phyloP scores from a whole-genome alignment of 2,329 filamentous ascomycete species.

The Sporothrix protearum region DNA sequence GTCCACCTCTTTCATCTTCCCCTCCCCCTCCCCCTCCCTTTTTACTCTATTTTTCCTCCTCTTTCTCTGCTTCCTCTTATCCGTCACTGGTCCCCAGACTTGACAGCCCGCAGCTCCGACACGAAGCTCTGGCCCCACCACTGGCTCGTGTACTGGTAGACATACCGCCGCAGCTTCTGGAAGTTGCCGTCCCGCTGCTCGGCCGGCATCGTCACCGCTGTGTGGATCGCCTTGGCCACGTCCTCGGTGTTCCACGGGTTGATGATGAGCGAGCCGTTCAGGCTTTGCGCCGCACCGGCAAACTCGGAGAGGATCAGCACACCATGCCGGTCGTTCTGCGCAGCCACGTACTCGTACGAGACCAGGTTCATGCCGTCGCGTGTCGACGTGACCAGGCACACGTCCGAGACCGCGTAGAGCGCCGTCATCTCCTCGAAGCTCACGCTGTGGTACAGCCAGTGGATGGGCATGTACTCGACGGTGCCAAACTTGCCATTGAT shows the following conservation, averaged over 20 bases:
- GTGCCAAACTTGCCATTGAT: constrained; percentile 98
- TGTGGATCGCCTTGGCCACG: constrained; percentile 85
- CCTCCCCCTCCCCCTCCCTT: no score
- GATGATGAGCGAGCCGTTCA: constrained; percentile 90
- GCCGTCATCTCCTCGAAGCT: constrained; percentile 92
- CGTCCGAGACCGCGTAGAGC: constrained; percentile 86
- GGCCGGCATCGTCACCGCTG: constrained; percentile 92
- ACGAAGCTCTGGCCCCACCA: constrained; percentile 98
- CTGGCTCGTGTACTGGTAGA: constrained; percentile 94
- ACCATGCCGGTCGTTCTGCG: constrained; percentile 84
- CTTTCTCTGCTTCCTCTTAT: neutral
- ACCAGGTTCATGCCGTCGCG: constrained; percentile 99
- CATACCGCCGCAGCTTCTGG: constrained; percentile 87
- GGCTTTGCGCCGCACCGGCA: constrained; percentile 87
- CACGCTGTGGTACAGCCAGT: constrained; percentile 96
- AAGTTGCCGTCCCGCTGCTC: constrained; percentile 85
- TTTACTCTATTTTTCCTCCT: neutral
- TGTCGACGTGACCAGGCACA: constrained; percentile 90
- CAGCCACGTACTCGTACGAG: constrained; percentile 96
- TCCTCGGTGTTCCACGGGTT: constrained; percentile 99
- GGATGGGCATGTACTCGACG: constrained; percentile 97
- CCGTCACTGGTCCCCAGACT: constrained; percentile 15
- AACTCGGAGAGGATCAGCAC: constrained; percentile 96
- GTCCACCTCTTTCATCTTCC: neutral
- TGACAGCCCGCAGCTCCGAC: constrained; percentile 57